These are phyloP conservation scores for Anethum foeniculum DNA, from an alignment of 140 eudicot genomes.

Conservation along the genomic window DNA sequence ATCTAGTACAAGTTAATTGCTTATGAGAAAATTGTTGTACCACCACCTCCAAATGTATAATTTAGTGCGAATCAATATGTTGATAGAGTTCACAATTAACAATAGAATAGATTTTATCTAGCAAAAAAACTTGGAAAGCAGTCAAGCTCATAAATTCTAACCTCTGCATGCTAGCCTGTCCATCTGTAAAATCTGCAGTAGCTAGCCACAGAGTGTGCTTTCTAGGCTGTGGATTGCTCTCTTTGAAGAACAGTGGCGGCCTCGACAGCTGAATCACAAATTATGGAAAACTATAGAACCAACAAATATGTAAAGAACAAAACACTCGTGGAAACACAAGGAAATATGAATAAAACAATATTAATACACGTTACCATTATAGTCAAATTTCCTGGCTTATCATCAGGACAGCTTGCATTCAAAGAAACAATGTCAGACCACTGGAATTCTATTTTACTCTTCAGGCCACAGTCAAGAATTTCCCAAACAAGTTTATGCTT, in stretches of 20 bases:
- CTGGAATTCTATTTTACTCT: constrained; percentile 80
- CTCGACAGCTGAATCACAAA: constrained; percentile 47
- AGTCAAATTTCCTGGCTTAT: constrained; percentile 57
- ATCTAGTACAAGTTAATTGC: no score
- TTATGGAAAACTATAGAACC: not conserved
- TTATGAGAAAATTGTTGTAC: no score
- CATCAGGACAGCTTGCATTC: constrained; percentile 51
- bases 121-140: not conserved
- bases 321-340: not conserved
- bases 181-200: constrained; percentile 73
- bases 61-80: not conserved
- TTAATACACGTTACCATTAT: constrained; percentile 42
- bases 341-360: not conserved
- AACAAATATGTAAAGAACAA: not conserved
- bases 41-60: no score
- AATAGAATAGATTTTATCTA: no score
- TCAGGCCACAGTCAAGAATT: constrained; percentile 79
- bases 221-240: constrained; percentile 89
- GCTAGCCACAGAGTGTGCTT: constrained; percentile 84
- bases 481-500: constrained; percentile 98
- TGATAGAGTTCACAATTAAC: not conserved
- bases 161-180: constrained; percentile 67
- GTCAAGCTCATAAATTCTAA: constrained; percentile 12
- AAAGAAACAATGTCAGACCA: constrained; percentile 82
- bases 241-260: constrained; percentile 65